A percentile compares a stretch with the other conserved stretches of the same genome.
These are phyloP conservation scores for Acanthamoeba triangularis DNA, from an alignment of 208 protist genomes.

Conservation along the genomic window DNA sequence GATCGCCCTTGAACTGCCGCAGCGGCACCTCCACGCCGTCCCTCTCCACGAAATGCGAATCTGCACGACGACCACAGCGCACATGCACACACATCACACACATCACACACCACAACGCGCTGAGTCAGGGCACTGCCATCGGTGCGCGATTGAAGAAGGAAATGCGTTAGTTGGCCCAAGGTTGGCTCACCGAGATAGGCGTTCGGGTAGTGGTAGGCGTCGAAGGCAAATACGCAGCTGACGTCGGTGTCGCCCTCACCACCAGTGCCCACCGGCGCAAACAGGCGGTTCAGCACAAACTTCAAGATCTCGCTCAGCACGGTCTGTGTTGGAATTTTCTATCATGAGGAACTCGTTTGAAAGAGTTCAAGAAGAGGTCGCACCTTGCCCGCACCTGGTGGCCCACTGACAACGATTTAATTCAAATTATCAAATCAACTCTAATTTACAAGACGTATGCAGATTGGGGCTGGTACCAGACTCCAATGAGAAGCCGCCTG, in stretches of 20 bases:
- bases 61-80: neutral
- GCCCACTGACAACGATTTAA: neutral
- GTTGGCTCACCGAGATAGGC: constrained; percentile 18
- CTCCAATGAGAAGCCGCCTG: neutral
- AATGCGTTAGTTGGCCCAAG: neutral
- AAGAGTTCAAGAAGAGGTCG: neutral
- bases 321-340: neutral
- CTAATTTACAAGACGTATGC: neutral
- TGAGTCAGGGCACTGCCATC: no score
- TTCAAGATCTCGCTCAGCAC: constrained; percentile 35
- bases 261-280: neutral
- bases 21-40: neutral
- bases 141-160: neutral
- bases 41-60: constrained; percentile 10
- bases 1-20: constrained; percentile 19
- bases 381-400: neutral
- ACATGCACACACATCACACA: neutral
- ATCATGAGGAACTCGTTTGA: neutral
- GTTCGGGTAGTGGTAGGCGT: constrained; percentile 57
- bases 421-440: neutral
- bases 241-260: neutral
- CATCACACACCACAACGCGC: neutral
- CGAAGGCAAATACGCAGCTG: constrained; percentile 47
- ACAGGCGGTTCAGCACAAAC: constrained; percentile 8
- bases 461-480: neutral